phyloP scores from a whole-genome alignment of 495 filamentous ascomycete species.

The Durotheca rogersii region DNA sequence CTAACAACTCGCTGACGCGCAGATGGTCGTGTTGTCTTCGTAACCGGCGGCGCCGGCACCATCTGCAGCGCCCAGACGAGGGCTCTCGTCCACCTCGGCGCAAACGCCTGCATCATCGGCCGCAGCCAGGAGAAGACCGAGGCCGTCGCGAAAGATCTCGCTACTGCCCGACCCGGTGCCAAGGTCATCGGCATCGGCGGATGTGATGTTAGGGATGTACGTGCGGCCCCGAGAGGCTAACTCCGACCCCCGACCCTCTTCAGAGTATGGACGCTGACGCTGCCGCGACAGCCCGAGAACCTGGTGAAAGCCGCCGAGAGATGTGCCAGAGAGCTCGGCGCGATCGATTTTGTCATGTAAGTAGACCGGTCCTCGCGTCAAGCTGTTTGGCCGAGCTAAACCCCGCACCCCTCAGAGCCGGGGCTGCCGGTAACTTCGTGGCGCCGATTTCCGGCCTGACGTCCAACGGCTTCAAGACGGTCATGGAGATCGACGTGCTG shows the following conservation, averaged over 20 bases:
- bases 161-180: conserved; percentile 69
- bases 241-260: too few species aligned
- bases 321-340: conserved; percentile 78
- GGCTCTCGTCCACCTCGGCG: conserved; percentile 86
- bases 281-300: conserved; percentile 55
- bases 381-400: background rate
- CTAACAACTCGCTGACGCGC: conserved; percentile 18
- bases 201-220: conserved; percentile 72
- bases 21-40: conserved; percentile 91
- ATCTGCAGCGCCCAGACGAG: conserved; percentile 94
- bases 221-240: conserved; percentile 12
- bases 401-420: conserved; percentile 59
- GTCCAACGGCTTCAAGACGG: conserved; percentile 88
- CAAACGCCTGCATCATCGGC: conserved; percentile 90
- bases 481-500: conserved; percentile 94
- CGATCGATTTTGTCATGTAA: conserved; percentile 92
- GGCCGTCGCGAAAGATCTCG: conserved; percentile 73
- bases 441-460: conserved; percentile 79
- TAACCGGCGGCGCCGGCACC: conserved; percentile 89
- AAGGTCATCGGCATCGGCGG: conserved; percentile 83
- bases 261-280: too few species aligned
- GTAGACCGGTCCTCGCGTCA: conserved; percentile 29
- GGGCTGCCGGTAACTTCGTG: conserved; percentile 95
- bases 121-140: conserved; percentile 90
- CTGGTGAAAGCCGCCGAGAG: conserved; percentile 71